phyloP scores from a whole-genome alignment of 306 rosid genomes.

The Dalbergia oliveri region DNA sequence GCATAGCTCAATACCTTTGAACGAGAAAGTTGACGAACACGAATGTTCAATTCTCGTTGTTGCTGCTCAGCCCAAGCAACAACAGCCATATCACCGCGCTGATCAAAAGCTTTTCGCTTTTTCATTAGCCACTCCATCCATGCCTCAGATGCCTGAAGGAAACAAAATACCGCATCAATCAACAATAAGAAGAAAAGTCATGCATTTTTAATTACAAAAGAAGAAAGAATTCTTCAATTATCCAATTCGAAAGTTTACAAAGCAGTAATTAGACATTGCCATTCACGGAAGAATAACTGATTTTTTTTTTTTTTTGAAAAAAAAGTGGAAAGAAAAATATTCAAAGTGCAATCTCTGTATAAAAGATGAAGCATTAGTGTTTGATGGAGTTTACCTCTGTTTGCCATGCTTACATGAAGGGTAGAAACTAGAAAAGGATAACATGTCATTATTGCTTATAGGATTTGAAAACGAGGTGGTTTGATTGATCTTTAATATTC shows the following conservation, averaged over 20 bases:
- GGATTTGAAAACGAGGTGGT: slow-evolving; percentile 1
- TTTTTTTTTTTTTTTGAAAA: neutral
- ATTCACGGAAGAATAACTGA: neutral
- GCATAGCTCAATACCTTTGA: slow-evolving; percentile 71
- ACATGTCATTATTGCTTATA: neutral
- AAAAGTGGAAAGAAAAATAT: slow-evolving; percentile 1
- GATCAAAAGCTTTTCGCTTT: slow-evolving; percentile 92
- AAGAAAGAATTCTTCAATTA: neutral
- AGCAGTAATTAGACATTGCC: slow-evolving; percentile 3
- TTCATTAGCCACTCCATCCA: slow-evolving; percentile 99
- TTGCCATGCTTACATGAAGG: neutral
- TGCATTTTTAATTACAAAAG: slow-evolving; percentile 5
- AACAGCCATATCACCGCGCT: slow-evolving; percentile 96
- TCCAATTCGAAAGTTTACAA: neutral
- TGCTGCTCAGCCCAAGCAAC: slow-evolving; percentile 99
- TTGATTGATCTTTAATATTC: neutral
- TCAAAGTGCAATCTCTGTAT: slow-evolving; percentile 13
- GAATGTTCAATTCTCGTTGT: slow-evolving; percentile 81
- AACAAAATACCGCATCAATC: slow-evolving; percentile 39
- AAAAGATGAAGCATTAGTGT: slow-evolving; percentile 14
- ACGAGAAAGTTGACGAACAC: slow-evolving; percentile 89
- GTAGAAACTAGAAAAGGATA: neutral
- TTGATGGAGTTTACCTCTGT: neutral
- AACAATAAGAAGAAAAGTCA: neutral
- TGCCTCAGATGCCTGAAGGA: slow-evolving; percentile 90